Evolutionary conservation across 2,329 filamentous ascomycete species (phyloP), one percentile per base, ranked within the genome.

Genomic region (Penicillium sp.): DNA sequence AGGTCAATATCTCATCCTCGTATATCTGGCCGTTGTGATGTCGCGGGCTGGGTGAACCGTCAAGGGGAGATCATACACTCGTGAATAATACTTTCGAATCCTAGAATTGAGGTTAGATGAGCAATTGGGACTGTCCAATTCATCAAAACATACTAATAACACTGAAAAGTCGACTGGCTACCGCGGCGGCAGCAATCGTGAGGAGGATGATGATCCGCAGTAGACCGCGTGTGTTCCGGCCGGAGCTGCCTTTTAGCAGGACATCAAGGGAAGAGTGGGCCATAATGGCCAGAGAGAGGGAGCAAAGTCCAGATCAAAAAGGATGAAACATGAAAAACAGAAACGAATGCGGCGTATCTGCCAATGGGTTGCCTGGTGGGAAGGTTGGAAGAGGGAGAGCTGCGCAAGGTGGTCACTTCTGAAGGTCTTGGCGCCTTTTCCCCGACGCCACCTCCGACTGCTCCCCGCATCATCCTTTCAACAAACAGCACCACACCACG

Each of bases 81-180:
- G 82, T 99, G 94, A 69, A 99, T 99, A 70, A 99, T 99, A 78
- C 91, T 96, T 79, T 99, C 94, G 72, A 99, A 99, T 63, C 90
- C 90, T 93, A 67, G 10, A 27, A 26, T 49, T 42, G 54, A 56
- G 18, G 26, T 54, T 18, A 61, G 55, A 48, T 55, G 32, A 47
- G 46, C 49, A 23, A 52, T 48, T 15, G 33, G 3, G 21, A 32
- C 18, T 5, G 17, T 27, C 9, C 8, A 32, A 21, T 4, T 8
- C 49, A 41, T 17, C 36, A 26, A 50, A 55, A 84, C 89, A 72
- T 85, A 93, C 94, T 89, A 76, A 99, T 97, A 62, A 99, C 94
- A 68, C 91, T 97, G 83, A 99, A 99, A 63, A 99, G 82, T 76
- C 94, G 90, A 76, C 92, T 96, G 62, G 92, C 85, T 69, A 97